Base-by-base conservation (phyloP, 495 filamentous ascomycete genomes). In the Chaetomium cochliodes region DNA sequence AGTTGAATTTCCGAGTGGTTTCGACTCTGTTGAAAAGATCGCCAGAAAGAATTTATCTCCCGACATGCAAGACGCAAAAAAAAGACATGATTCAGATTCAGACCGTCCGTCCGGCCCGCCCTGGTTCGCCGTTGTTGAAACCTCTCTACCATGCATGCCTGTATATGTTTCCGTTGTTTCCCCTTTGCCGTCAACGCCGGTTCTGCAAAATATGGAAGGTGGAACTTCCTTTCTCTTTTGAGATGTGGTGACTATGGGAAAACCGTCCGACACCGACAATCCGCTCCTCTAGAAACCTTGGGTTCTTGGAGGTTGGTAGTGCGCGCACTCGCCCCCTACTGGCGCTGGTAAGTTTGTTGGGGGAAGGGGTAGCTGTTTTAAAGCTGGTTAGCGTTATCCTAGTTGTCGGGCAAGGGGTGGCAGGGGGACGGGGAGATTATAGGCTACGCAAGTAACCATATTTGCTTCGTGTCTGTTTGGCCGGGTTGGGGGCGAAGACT, bases 291-390 rank as follows among this genome's bases (percentile, higher is more conserved):
- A 46, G n/a, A n/a, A 3, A 23, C 28, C 55, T 28, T 22, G 5
- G 39, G 4, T 46, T 7, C 20, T 22, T 15, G 7, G 9, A 30
- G 51, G 28, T 2, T 30, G 12, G 9, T 20, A 4, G 15, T n/a
- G 20, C 15, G 5, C 22, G 4, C 37, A n/a, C 5, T n/a, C 12
- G 23, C 22, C n/a, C 25, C 25, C 37, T 73, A 65, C 58, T 65
- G 70, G 57, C 65, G 67, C 61, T 80, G 71, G 80, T 93, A 94
- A 69, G 86, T 82, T 76, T 92, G 85, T 82, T 93, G 92, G 70
- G 91, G 91, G 83, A 84, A 91, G 67, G 70, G 67, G 67, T 70
- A 71, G 15, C 69, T 70, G 37, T 30, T 7, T 16, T 15, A 46
- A 63, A 56, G 41, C 33, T 41, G 47, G 60, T 30, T 37, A 28